These are phyloP conservation scores for Alternaria arborescens DNA, from an alignment of 2,329 filamentous ascomycete species.

Conservation along the genomic window DNA sequence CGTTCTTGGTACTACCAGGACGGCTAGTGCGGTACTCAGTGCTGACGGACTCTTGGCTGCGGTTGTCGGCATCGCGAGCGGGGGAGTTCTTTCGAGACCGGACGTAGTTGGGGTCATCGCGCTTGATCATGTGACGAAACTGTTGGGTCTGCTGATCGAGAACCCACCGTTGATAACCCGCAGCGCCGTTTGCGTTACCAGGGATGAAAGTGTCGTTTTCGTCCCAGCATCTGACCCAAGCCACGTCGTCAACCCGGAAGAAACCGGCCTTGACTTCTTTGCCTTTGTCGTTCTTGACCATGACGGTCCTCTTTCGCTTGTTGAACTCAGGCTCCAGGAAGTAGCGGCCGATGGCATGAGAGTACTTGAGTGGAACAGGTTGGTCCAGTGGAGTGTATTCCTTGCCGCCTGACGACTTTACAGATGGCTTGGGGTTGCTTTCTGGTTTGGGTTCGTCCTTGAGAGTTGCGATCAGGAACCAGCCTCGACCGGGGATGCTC, in stretches of 20 bases:
- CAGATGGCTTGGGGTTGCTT: conserved; percentile 25
- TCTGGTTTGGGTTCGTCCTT: conserved; percentile 37
- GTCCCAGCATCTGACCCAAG: conserved; percentile 62
- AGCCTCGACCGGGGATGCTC: conserved; percentile 60
- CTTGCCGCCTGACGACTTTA: conserved; percentile 18
- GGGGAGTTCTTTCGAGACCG: conserved; percentile 34
- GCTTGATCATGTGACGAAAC: conserved; percentile 51
- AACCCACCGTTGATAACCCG: conserved; percentile 58
- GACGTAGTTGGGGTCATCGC: conserved; percentile 49
- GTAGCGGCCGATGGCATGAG: conserved; percentile 59
- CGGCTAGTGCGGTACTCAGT: conserved; percentile 36
- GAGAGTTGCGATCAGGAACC: conserved; percentile 58
- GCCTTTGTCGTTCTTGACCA: conserved; percentile 51
- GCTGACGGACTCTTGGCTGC: conserved; percentile 43
- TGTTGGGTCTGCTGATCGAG: conserved; percentile 53
- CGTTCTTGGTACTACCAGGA: conserved; percentile 36
- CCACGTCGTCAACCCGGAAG: conserved; percentile 60
- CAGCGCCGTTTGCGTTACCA: conserved; percentile 45
- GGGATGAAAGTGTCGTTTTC: conserved; percentile 59
- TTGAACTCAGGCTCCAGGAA: conserved; percentile 60
- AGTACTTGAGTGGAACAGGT: conserved; percentile 55
- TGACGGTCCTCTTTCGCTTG: conserved; percentile 55
- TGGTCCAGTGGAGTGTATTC: conserved; percentile 41
- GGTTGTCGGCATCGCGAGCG: conserved; percentile 28
- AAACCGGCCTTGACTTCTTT: conserved; percentile 55